Evolutionary conservation across 208 protist genomes (phyloP).

Genomic region (Acanthamoeba divionensis): DNA sequence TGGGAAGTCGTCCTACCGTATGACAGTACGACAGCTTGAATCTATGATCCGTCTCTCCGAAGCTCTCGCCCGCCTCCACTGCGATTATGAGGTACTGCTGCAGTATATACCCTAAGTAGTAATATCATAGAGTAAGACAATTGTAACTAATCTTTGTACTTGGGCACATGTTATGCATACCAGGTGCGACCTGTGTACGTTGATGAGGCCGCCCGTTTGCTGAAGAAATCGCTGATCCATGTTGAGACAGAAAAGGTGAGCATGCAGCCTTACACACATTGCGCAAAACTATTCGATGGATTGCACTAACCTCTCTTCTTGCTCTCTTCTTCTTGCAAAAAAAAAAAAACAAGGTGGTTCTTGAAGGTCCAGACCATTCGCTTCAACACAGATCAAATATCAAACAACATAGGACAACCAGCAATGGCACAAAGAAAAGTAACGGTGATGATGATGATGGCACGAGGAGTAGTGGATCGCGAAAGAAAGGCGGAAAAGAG

Average conservation of each 20-base stretch:
- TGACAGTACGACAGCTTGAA: constrained; percentile 99
- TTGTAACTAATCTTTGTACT: background rate
- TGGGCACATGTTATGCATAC: background rate
- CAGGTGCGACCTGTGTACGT: constrained; percentile 77
- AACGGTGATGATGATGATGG: background rate
- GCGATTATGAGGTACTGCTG: constrained; percentile 85
- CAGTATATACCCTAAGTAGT: background rate
- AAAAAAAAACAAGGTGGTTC: background rate
- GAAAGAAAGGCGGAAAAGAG: background rate
- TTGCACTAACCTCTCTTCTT: background rate
- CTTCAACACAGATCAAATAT: background rate
- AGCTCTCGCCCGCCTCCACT: constrained; percentile 93
- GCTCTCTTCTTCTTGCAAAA: background rate
- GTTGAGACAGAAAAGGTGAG: constrained; percentile 74
- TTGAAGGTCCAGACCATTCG: background rate
- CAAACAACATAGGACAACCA: background rate
- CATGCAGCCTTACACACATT: too few species aligned
- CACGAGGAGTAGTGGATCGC: background rate
- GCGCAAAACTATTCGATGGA: background rate
- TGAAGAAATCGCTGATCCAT: constrained; percentile 81
- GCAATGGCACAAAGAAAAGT: background rate
- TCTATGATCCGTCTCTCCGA: constrained; percentile 98
- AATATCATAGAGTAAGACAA: background rate
- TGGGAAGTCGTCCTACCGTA: constrained; percentile 86
- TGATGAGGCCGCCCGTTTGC: constrained; percentile 82